Evolutionary conservation across 768 basidiomycete species (phyloP), one percentile per base, ranked within the genome.

Genomic region (Boletus insuetus): DNA sequence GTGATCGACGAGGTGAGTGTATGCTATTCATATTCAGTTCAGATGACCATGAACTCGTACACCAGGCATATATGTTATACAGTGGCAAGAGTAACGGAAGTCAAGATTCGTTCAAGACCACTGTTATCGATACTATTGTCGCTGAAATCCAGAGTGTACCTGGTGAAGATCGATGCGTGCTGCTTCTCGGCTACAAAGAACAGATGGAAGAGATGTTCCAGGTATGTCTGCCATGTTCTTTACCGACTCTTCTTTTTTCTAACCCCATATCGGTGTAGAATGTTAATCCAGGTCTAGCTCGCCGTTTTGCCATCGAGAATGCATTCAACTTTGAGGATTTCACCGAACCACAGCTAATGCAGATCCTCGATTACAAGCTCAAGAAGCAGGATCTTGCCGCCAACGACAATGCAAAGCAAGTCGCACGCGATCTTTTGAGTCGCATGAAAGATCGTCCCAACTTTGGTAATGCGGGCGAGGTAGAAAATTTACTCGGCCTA

Each of bases 191-290:
- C 0, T 89, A 88, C 67, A 80, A 82, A 54, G 74, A 80, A 6
- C 75, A 86, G 60, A 87, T 88, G 79, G 64, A 70, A n/a, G 82
- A 87, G 24, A 89, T 89, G 87, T 87, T 87, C 68, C 84, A 86
- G 73, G 86, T 80, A 65, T 43, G 72, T 54, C 17, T 44, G 5
- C 4, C 1, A 19, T n/a, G 6, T 12, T 22, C 7, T 40, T n/a
- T 11, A 0, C 6, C 9, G n/a, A 17, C 12, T n/a, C 6, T 34
- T 34, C 2, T 35, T 34, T 34, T 10, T 11, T 35, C 45, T 61
- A 8, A 63, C 31, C 19, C 12, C 14, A 0, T 2, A 1, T 24
- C 1, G 2, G 29, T 39, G 50, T 49, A 88, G 86, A 83, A 87
- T 47, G 86, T 87, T 31, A 89, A 88, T 60, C 82, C 85, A 0